Evolutionary conservation across 768 basidiomycete species (phyloP).

Genomic region (Sporobolomyces pararoseus): DNA sequence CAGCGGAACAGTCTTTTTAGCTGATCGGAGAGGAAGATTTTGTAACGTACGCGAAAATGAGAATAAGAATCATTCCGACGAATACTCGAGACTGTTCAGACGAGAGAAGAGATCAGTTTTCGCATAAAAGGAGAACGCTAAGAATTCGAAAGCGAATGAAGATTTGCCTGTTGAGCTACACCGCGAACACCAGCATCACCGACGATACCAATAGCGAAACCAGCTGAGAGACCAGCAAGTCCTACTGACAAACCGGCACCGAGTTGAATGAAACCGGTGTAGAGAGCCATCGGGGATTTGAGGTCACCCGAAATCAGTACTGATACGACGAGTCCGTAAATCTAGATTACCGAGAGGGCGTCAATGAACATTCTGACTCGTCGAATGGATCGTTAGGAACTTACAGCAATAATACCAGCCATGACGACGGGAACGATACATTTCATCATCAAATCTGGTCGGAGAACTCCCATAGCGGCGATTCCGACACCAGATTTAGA

Average conservation of each 20-base stretch:
- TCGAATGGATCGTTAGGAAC: constrained; percentile 49
- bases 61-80: constrained; percentile 71
- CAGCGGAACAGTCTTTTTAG: background rate
- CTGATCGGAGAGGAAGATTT: background rate
- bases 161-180: constrained; percentile 92
- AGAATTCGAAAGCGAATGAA: background rate
- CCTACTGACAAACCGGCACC: constrained; percentile 90
- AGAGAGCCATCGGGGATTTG: constrained; percentile 72
- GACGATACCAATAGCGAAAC: constrained; percentile 95
- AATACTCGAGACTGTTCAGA: constrained; percentile 32
- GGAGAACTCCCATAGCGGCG: constrained; percentile 93
- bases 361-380: too few relatives aligned
- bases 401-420: constrained; percentile 99
- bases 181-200: constrained; percentile 98
- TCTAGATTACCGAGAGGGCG: constrained; percentile 16
- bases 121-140: background rate
- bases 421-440: constrained; percentile 96
- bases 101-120: background rate
- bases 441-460: constrained; percentile 95
- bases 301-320: constrained; percentile 85
- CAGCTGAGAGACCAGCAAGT: constrained; percentile 90
- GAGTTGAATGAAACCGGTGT: constrained; percentile 87
- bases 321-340: constrained; percentile 95
- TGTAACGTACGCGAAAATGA: constrained; percentile 62
- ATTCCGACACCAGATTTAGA: constrained; percentile 95